Evolutionary conservation across 2,329 filamentous ascomycete species (phyloP).

Genomic region (Beauveria pseudobassiana): DNA sequence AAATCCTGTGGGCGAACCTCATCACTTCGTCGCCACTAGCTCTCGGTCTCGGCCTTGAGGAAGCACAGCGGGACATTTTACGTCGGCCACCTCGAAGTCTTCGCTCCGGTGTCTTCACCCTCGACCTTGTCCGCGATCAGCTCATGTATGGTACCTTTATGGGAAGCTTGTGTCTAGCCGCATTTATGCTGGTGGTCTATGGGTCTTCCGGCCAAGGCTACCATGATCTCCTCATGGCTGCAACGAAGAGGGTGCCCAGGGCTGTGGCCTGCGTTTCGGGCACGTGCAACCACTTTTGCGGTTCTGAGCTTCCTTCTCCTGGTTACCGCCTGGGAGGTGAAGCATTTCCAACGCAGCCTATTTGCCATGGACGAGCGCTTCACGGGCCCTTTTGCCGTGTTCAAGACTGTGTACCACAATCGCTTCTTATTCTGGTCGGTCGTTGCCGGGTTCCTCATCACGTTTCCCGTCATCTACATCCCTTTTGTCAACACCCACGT

Average conservation of each 20-base stretch:
- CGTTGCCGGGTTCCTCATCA: conserved; percentile 49
- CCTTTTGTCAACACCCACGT: conserved; percentile 58
- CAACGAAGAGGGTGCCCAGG: conserved; percentile 44
- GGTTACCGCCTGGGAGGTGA: conserved; percentile 66
- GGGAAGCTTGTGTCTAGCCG: conserved; percentile 51
- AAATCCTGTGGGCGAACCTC: conserved; percentile 72
- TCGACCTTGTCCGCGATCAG: conserved; percentile 59
- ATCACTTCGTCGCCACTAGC: conserved; percentile 65
- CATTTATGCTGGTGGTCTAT: conserved; percentile 56
- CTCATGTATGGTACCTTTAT: conserved; percentile 58
- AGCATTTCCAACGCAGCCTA: conserved; percentile 61
- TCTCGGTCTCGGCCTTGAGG: conserved; percentile 64
- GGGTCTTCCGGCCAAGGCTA: conserved; percentile 35
- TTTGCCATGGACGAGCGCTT: conserved; percentile 57
- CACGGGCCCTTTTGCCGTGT: conserved; percentile 41
- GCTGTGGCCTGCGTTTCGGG: conserved; percentile 53
- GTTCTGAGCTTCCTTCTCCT: conserved; percentile 61
- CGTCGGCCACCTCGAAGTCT: conserved; percentile 56
- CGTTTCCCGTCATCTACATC: conserved; percentile 60
- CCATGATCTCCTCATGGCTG: conserved; percentile 45
- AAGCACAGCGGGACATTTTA: conserved; percentile 61
- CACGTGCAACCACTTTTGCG: conserved; percentile 61
- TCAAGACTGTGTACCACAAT: conserved; percentile 60
- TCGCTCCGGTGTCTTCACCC: conserved; percentile 53
- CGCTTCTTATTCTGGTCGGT: conserved; percentile 60